A percentile compares a stretch with the other conserved stretches of the same genome.
These are phyloP conservation scores for Cenchrus fungigraminus DNA, from an alignment of 176 grass and related monocot genomes.

Conservation along the genomic window DNA sequence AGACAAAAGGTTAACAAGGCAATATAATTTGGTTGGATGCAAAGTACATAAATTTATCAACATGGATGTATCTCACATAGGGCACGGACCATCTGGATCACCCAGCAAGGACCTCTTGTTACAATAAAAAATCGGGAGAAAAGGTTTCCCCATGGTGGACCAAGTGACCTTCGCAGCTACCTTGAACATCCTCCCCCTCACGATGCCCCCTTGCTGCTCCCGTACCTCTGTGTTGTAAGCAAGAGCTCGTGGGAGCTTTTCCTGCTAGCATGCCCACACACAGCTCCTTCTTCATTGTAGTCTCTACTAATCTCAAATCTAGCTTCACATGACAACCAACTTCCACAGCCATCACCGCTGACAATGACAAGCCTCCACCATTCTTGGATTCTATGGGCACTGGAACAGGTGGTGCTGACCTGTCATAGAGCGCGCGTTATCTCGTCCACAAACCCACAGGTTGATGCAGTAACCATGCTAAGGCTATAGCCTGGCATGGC, in stretches of 20 bases:
- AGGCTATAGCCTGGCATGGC: background rate
- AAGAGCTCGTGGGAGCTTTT: background rate
- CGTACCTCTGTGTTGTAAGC: background rate
- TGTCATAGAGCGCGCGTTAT: background rate
- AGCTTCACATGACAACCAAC: background rate
- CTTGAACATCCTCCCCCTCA: background rate
- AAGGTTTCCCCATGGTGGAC: background rate
- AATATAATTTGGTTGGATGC: no score
- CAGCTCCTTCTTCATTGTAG: no score
- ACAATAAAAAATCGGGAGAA: background rate
- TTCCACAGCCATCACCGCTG: background rate
- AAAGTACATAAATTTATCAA: background rate
- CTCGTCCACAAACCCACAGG: background rate
- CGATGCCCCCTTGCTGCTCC: background rate
- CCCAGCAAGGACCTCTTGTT: background rate
- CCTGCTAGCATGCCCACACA: background rate
- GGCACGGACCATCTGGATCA: background rate
- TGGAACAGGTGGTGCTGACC: background rate
- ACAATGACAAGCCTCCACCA: background rate
- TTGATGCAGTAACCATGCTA: background rate
- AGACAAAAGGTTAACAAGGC: no score
- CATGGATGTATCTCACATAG: background rate
- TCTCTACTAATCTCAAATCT: background rate
- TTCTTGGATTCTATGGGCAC: background rate
- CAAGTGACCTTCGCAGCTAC: background rate